Evolutionary conservation across 257 asterid genomes (phyloP).

Genomic region (Coffea eugenioides): DNA sequence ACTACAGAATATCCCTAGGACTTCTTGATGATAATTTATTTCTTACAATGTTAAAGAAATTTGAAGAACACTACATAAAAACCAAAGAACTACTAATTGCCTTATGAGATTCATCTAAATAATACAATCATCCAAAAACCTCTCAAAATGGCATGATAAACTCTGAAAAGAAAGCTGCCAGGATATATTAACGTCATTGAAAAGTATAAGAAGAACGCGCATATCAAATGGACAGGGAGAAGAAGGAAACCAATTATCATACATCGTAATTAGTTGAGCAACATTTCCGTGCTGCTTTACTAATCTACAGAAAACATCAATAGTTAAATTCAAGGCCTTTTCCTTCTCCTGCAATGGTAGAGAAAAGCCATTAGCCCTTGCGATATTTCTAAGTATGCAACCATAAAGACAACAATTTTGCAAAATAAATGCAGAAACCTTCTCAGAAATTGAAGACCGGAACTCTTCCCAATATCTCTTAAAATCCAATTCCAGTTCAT

Average conservation of each 20-base stretch:
- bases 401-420: not conserved
- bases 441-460: constrained; percentile 74
- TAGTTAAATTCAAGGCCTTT: constrained; percentile 86
- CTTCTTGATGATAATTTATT: not conserved
- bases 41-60: not conserved
- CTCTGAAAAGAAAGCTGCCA: not conserved
- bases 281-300: constrained; percentile 86
- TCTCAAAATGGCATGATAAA: not conserved
- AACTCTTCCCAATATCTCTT: constrained; percentile 97
- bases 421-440: constrained; percentile 27
- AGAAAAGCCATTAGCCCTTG: constrained; percentile 23
- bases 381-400: not conserved
- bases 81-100: not conserved
- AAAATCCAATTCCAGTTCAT: constrained; percentile 93
- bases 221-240: constrained; percentile 12
- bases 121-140: not conserved
- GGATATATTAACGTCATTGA: not conserved
- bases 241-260: constrained; percentile 33
- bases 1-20: not conserved
- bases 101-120: not conserved
- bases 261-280: constrained; percentile 84
- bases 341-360: constrained; percentile 86
- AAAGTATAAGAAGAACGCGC: not conserved
- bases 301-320: constrained; percentile 95
- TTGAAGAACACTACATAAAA: not conserved